Evolutionary conservation across 129 eudicot genomes (phyloP).

Genomic region (Helianthus tuberosus): DNA sequence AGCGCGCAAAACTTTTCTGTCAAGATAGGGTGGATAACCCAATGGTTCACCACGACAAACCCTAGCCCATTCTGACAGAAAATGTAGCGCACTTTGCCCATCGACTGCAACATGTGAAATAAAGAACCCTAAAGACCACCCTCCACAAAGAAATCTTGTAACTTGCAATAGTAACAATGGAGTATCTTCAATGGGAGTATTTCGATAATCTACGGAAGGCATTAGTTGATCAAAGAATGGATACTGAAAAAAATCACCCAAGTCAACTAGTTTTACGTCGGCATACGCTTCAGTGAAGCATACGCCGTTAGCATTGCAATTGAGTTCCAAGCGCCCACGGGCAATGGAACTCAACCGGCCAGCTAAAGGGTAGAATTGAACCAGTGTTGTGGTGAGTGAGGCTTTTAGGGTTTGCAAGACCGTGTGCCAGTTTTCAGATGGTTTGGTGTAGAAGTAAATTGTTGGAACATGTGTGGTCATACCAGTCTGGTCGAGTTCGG

Average conservation of each 20-base stretch:
- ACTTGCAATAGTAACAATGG: conserved; percentile 52
- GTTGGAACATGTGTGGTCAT: conserved; percentile 46
- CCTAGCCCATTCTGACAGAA: conserved; percentile 72
- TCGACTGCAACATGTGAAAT: conserved; percentile 64
- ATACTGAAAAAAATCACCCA: conserved; percentile 46
- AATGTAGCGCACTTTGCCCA: conserved; percentile 66
- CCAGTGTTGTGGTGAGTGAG: conserved; percentile 49
- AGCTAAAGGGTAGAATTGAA: conserved; percentile 66
- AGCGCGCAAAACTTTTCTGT: conserved; percentile 47
- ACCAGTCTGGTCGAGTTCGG: conserved; percentile 56
- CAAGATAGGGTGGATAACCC: conserved; percentile 40
- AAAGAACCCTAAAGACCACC: conserved; percentile 47
- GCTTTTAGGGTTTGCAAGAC: conserved; percentile 43
- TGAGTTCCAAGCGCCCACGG: conserved; percentile 58
- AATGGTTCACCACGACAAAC: conserved; percentile 50
- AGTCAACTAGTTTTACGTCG: conserved; percentile 36
- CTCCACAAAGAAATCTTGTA: conserved; percentile 64
- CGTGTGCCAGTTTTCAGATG: conserved; percentile 17
- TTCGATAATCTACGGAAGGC: conserved; percentile 48
- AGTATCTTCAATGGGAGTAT: conserved; percentile 51
- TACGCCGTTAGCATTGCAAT: conserved; percentile 54
- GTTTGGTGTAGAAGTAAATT: conserved; percentile 47
- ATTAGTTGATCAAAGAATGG: conserved; percentile 38
- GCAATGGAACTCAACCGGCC: conserved; percentile 48
- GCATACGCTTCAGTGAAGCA: conserved; percentile 47